Base-by-base conservation (phyloP, 2,329 filamentous ascomycete genomes). In the Colletotrichum liaoningense region DNA sequence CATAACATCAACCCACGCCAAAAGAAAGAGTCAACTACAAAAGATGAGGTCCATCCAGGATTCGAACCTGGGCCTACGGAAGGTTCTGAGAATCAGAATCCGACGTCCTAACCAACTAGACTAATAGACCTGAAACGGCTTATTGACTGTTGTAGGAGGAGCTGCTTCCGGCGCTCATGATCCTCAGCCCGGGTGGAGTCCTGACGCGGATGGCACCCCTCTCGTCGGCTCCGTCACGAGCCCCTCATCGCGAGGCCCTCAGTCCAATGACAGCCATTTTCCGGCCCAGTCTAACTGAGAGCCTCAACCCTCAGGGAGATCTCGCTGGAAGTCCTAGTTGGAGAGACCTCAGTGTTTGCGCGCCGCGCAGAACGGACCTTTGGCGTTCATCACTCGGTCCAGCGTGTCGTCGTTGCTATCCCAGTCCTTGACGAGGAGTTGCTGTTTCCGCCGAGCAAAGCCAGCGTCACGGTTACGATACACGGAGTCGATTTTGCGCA, bases 401-500 rank as follows among this genome's bases (percentile, higher is more conserved):
- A 85, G 75, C 11, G 82, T 83, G 59, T 82, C 79, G 69, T 85
- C 83, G 5, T 79, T 80, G 71, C 84, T 82, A 55, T 84, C 79
- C 84, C 84, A 86, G 52, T 81, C 77, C 67, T 84, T 85, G 24
- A 82, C 77, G 69, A 85, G 76, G 35, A 77, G 80, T 77, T 82
- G 74, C 46, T 82, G 71, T 19, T 80, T 79, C 1, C 81, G 77
- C n/a, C 83, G 78, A 7, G 81, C 81, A 62, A 80, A 75, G 5
- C 81, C 81, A 12, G 81, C 81, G 68, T 86, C 83, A 11, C 82
- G 79, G 65, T 85, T 86, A 14, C 84, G 82, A 69, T 86, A 86
- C 46, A 85, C 83, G 19, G 83, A 84, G 74, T 86, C 84, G 60
- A 85, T 84, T 71, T 84, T 82, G 54, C 84, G 79, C 22, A 86